phyloP scores from a whole-genome alignment of 352 stramenopile genomes.

The Phytophthora pinifolia region DNA sequence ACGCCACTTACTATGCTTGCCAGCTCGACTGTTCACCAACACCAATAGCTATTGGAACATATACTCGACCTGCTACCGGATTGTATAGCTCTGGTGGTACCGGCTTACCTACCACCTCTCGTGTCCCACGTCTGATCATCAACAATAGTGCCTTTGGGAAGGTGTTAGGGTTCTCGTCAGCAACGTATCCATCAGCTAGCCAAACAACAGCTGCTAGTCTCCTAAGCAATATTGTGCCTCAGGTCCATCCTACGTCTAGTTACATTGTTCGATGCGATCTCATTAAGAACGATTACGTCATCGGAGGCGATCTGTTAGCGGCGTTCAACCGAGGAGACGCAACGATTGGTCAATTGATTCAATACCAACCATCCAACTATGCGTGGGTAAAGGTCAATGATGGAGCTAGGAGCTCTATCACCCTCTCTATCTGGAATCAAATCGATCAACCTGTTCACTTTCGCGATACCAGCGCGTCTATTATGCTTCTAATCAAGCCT shows the following conservation, averaged over 20 bases:
- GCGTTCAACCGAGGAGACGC: conserved; percentile 2
- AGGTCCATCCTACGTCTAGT: too few species aligned
- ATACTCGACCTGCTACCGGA: background rate
- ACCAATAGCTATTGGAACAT: background rate
- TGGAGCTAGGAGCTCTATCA: too few species aligned
- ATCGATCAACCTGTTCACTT: too few species aligned
- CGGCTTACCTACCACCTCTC: background rate
- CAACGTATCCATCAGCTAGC: too few species aligned
- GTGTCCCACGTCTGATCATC: conserved; percentile 1
- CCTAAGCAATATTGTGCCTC: too few species aligned
- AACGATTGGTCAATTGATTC: conserved; percentile 1
- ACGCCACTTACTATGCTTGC: background rate
- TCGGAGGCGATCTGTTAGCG: background rate
- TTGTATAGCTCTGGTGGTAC: background rate
- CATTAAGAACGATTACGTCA: conserved; percentile 9
- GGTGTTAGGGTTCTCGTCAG: too few species aligned
- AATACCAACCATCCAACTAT: conserved; percentile 2
- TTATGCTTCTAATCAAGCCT: too few species aligned
- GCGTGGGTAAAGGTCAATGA: background rate
- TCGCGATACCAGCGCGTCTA: too few species aligned
- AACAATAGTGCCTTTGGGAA: background rate
- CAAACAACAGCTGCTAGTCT: too few species aligned
- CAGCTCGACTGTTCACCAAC: background rate
- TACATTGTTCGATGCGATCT: conserved; percentile 7
- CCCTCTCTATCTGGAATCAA: too few species aligned